phyloP scores from a whole-genome alignment of 2,329 filamentous ascomycete genomes.

The Tolypocladium tundrense region DNA sequence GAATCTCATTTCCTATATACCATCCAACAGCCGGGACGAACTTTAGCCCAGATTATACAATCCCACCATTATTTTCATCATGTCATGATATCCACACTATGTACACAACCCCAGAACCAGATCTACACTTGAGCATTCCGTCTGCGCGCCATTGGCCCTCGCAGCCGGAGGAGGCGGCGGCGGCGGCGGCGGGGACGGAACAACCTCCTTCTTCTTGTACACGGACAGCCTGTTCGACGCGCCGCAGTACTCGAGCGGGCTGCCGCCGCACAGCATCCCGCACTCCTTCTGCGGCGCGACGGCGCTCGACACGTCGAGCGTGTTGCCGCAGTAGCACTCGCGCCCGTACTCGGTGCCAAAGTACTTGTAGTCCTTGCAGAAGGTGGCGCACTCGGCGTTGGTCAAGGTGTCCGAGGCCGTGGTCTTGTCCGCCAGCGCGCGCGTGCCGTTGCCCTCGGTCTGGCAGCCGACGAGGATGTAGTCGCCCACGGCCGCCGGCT shows the following conservation, averaged over 20 bases:
- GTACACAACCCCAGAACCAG: neutral
- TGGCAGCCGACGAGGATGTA: conserved; percentile 25
- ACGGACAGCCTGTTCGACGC: conserved; percentile 25
- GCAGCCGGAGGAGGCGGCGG: neutral
- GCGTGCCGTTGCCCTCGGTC: conserved; percentile 22
- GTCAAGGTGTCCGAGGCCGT: conserved; percentile 19
- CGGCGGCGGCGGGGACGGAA: neutral
- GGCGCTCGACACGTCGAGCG: conserved; percentile 15
- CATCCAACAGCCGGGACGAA: neutral
- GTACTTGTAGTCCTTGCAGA: conserved; percentile 19
- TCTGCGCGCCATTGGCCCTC: neutral
- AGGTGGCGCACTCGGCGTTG: conserved; percentile 19
- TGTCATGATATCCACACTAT: neutral
- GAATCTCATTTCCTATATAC: neutral
- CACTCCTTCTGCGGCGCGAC: conserved; percentile 23
- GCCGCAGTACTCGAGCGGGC: conserved; percentile 27
- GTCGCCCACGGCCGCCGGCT: conserved; percentile 19
- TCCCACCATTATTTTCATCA: neutral
- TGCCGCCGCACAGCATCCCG: conserved; percentile 29
- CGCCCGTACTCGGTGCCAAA: conserved; percentile 28
- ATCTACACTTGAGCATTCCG: neutral
- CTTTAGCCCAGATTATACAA: neutral
- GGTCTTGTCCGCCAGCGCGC: conserved; percentile 18
- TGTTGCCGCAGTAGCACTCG: conserved; percentile 26
- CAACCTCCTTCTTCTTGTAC: conserved; percentile 17